Conservation (phyloP, 2,329 filamentous ascomycete species). For the Fusarium sp. region DNA sequence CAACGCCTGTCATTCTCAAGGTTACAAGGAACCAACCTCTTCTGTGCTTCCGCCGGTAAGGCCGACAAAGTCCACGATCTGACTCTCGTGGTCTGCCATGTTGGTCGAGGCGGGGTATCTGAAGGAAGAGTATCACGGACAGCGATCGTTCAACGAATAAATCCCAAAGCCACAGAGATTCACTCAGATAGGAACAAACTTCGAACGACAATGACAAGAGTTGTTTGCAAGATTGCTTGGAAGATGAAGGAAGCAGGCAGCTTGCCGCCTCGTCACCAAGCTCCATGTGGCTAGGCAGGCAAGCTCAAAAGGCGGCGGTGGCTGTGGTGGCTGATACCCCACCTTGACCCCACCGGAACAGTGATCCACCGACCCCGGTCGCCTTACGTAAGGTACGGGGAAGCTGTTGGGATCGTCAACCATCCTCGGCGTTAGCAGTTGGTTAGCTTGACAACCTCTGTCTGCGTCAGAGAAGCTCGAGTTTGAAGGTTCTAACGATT, state of each 20-base stretch:
- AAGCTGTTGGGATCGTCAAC: constrained; percentile 33
- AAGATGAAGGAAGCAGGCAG: constrained; percentile 37
- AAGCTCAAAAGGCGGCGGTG: constrained; percentile 27
- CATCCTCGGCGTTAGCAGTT: constrained; percentile 26
- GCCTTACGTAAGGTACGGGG: constrained; percentile 42
- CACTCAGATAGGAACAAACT: background rate
- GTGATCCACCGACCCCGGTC: constrained; percentile 42
- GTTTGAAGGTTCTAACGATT: background rate
- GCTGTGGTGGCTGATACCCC: constrained; percentile 37
- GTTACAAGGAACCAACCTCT: constrained; percentile 33
- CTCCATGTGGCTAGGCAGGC: constrained; percentile 30
- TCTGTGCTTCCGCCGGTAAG: constrained; percentile 43
- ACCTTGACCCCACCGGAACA: constrained; percentile 45
- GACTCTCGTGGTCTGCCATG: constrained; percentile 46
- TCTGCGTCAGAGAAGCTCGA: background rate
- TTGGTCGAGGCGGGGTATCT: constrained; percentile 40
- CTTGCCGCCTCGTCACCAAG: constrained; percentile 44
- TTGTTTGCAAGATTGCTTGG: constrained; percentile 8
- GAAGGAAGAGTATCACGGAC: background rate
- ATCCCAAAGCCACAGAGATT: background rate
- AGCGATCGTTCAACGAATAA: background rate
- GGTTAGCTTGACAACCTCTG: constrained; percentile 18
- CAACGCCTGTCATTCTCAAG: background rate
- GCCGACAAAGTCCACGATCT: constrained; percentile 44
- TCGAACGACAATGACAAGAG: background rate